Percentiles rank a stretch among this genome's conserved stretches.
Evolutionary conservation across 1,139 yeast genomes (phyloP).

Genomic region (Cylindricascospora bacillispora): DNA sequence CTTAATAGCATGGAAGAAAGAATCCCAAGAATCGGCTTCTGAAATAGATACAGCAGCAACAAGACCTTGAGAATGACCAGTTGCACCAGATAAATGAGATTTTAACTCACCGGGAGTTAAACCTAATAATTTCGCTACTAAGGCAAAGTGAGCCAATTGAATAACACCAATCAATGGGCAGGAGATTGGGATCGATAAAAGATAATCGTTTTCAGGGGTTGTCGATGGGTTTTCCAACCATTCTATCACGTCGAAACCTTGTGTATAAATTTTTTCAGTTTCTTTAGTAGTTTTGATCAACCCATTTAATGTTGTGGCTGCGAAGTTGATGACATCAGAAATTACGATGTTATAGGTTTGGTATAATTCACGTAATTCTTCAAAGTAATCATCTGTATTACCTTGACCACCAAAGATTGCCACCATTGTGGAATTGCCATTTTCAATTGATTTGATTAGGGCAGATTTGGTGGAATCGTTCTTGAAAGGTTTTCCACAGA

Average conservation of each 20-base stretch:
- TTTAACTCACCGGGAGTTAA: conserved; percentile 83
- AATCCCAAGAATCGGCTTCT: conserved; percentile 74
- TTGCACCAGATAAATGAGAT: conserved; percentile 61
- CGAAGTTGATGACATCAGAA: conserved; percentile 53
- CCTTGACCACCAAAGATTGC: conserved; percentile 99
- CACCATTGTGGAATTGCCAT: conserved; percentile 45
- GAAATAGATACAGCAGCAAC: conserved; percentile 89
- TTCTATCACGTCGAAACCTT: conserved; percentile 75
- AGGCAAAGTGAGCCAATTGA: conserved; percentile 86
- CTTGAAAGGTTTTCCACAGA: conserved; percentile 37
- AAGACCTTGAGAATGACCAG: conserved; percentile 98
- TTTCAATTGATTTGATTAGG: conserved; percentile 46
- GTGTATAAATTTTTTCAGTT: conserved; percentile 81
- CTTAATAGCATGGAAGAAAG: conserved; percentile 56
- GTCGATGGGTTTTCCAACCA: conserved; percentile 81
- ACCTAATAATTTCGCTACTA: conserved; percentile 76
- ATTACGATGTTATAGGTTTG: conserved; percentile 64
- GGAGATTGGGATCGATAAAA: conserved; percentile 83
- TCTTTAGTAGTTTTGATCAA: conserved; percentile 64
- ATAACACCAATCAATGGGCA: conserved; percentile 94
- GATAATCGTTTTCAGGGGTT: conserved; percentile 83
- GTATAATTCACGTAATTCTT: conserved; percentile 82
- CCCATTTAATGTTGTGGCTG: conserved; percentile 54
- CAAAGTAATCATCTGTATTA: conserved; percentile 93
- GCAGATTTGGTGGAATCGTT: conserved; percentile 43